A percentile compares a stretch with the other conserved stretches of the same genome.
phyloP scores from a whole-genome alignment of 164 flowering plant genomes.

The Hamamelis virginiana region DNA sequence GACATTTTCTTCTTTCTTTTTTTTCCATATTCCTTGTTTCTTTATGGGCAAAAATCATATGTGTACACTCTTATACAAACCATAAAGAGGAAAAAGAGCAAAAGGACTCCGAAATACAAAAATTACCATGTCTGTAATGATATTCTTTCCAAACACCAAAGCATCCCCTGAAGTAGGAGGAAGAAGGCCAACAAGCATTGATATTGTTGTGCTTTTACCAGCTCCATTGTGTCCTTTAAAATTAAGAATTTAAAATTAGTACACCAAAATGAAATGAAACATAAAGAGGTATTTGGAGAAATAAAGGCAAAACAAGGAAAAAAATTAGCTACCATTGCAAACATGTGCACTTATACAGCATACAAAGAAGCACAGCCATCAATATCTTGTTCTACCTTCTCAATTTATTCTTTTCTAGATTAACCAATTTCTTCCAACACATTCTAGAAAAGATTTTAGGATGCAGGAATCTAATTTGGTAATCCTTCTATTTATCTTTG shows the following conservation, averaged over 20 bases:
- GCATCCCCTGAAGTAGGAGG: slow-evolving; percentile 98
- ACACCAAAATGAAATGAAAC: neutral
- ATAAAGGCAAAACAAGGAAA: neutral
- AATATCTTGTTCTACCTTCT: too few relatives aligned
- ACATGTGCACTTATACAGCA: too few relatives aligned
- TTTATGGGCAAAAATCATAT: too few relatives aligned
- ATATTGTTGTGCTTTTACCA: slow-evolving; percentile 97
- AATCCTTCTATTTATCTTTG: too few relatives aligned
- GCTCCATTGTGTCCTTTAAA: slow-evolving; percentile 97
- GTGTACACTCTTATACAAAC: too few relatives aligned
- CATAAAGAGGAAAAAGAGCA: neutral
- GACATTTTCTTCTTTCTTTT: too few relatives aligned
- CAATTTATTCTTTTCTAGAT: too few relatives aligned
- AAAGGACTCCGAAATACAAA: neutral
- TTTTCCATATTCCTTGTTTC: too few relatives aligned
- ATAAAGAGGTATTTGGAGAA: neutral
- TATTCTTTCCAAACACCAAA: slow-evolving; percentile 81
- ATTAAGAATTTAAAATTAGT: slow-evolving; percentile 11
- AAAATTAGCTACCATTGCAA: neutral
- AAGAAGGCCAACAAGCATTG: slow-evolving; percentile 98
- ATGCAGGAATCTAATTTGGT: too few relatives aligned
- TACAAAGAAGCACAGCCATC: too few relatives aligned
- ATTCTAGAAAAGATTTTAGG: too few relatives aligned
- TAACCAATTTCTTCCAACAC: too few relatives aligned
- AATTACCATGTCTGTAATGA: slow-evolving; percentile 76